These are phyloP conservation scores for Komagataella ulmi DNA, from an alignment of 805 yeast genomes.

Conservation along the genomic window DNA sequence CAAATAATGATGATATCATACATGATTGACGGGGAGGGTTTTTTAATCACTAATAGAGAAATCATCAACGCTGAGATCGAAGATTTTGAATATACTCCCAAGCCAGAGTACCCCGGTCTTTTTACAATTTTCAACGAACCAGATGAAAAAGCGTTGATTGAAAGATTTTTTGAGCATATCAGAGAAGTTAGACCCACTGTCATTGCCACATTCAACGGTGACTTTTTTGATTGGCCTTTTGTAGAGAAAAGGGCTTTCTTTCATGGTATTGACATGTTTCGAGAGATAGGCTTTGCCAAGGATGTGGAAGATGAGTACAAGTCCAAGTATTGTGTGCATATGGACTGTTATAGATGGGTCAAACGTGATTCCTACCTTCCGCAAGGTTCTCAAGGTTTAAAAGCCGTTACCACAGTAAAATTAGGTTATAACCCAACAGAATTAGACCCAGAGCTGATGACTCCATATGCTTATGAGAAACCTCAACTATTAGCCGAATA, in stretches of 20 bases:
- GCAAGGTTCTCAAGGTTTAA: constrained; percentile 96
- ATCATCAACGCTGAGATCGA: constrained; percentile 90
- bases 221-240: constrained; percentile 98
- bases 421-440: constrained; percentile 95
- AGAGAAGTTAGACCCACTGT: constrained; percentile 86
- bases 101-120: constrained; percentile 85
- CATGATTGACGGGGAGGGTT: constrained; percentile 98
- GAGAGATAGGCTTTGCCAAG: constrained; percentile 86
- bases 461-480: constrained; percentile 89
- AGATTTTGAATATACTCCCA: constrained; percentile 96
- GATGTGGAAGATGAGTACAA: constrained; percentile 89
- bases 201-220: constrained; percentile 98
- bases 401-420: constrained; percentile 93
- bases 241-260: constrained; percentile 77
- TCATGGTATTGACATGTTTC: constrained; percentile 79
- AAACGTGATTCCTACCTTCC: constrained; percentile 95
- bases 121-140: constrained; percentile 86
- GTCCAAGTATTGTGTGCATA: constrained; percentile 83
- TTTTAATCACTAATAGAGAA: constrained; percentile 83
- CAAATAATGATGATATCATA: constrained; percentile 98
- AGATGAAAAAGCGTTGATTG: constrained; percentile 64
- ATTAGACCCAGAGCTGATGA: constrained; percentile 95
- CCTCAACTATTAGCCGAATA: constrained; percentile 92
- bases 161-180: constrained; percentile 79
- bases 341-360: constrained; percentile 98